A percentile compares a stretch with the other conserved stretches of the same genome.
Conservation (phyloP, 306 rosid species). For the Senna tora region DNA sequence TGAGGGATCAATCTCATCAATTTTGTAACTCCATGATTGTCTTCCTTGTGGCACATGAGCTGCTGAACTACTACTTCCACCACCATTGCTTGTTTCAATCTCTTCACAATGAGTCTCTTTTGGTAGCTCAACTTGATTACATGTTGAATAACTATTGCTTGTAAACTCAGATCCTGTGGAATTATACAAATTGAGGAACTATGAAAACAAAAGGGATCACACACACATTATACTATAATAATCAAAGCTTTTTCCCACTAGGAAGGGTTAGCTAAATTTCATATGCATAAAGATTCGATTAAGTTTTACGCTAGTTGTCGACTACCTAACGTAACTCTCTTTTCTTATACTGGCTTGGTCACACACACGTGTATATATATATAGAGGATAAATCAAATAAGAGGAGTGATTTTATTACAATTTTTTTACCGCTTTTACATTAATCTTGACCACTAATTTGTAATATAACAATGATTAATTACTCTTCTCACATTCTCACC, state of each 20-base stretch:
- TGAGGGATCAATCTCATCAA: slow-evolving; percentile 79
- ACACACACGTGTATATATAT: neutral
- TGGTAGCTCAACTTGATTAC: slow-evolving; percentile 37
- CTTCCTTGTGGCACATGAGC: slow-evolving; percentile 44
- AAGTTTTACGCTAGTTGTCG: no score
- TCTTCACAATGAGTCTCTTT: slow-evolving; percentile 42
- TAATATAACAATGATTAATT: neutral
- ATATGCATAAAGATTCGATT: no score
- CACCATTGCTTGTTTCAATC: slow-evolving; percentile 24
- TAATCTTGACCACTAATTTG: neutral
- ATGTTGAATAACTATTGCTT: slow-evolving; percentile 28
- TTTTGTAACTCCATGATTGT: slow-evolving; percentile 69
- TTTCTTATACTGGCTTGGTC: no score
- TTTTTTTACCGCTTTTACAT: no score
- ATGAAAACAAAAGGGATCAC: neutral
- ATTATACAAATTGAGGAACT: slow-evolving; percentile 14
- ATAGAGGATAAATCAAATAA: no score
- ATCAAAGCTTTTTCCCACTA: no score
- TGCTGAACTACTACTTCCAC: slow-evolving; percentile 18
- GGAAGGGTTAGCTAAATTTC: no score
- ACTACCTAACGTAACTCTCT: no score
- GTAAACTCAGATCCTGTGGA: slow-evolving; percentile 42
- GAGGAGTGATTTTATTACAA: no score
- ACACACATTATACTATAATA: neutral
- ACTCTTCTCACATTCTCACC: neutral